Evolutionary conservation across 495 filamentous ascomycete genomes (phyloP), one percentile per base, ranked within the genome.

Genomic region (Daldinia vernicosa): DNA sequence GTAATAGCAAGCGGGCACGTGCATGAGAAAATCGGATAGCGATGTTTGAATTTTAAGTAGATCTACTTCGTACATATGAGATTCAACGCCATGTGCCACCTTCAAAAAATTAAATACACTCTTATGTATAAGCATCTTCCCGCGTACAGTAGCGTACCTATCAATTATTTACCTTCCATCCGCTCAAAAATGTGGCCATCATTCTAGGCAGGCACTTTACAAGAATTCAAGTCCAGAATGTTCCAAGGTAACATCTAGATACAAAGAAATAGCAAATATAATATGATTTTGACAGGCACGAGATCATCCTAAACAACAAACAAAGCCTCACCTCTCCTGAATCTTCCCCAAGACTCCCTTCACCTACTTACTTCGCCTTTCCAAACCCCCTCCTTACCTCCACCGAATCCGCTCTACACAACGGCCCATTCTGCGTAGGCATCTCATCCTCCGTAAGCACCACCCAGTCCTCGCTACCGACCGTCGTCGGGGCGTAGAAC

Each of bases 401-500:
- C 12, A 39, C 60, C 56, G 37, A 47, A 17, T 9, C 28, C 6
- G 32, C 70, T 45, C 66, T 66, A 63, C 76, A 78, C 19, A 78
- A 60, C 30, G 64, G 64, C 0, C 74, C 74, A 53, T 78, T 72
- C 63, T 76, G 74, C 22, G 74, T 76, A 6, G 76, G 76, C 59
- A 76, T 17, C 0, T 55, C 76, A 57, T 71, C 69, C 8, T 54
- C 63, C 0, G 68, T 67, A 11, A 51, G 17, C 6, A 78, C 76
- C 0, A 62, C 61, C 76, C 71, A 76, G 1, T 17, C 63, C 58
- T 88, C 84, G 24, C 82, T 86, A 0, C 86, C 86, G 0, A 90
- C 87, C 22, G 80, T 84, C 0, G 81, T 83, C n/a, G 79, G 77
- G 9, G 83, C 84, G 68, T 87, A 89, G 61, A 90, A 89, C 33